Evolutionary conservation across 306 rosid genomes (phyloP), one percentile per base, ranked within the genome.

Genomic region (Quercus mongolica): DNA sequence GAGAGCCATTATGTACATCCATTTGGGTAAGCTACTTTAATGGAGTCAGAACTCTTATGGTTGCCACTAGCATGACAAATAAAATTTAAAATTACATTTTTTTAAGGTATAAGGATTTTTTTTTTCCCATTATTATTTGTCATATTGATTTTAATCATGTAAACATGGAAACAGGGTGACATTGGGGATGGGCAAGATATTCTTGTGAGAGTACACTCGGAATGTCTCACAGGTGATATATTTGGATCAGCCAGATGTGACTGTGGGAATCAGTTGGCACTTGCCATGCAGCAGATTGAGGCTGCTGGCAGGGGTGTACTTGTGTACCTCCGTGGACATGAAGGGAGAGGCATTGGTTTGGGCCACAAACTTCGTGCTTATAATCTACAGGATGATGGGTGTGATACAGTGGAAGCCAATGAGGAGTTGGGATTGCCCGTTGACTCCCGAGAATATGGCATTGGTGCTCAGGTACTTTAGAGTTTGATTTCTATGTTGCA

Each of bases 141-240:
- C 63, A 33, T 69, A 54, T n/a, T 73, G 76, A 54, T 83, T 73
- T 72, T 65, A 67, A 63, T 65, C 21, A 18, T 56, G 44, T 65
- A 69, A 49, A 61, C 28, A 26, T 15, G 75, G 54, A 33, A 81
- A 78, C 88, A 95, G 99, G 99, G 99, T 79, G 97, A 95, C 26
- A 88, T 95, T 59, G 96, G 91, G 38, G 98, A 95, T 44, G 99
- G 99, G 57, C 84, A 90, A 78, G 92, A 95, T 72, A 79, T 95
- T 73, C 94, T 95, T 52, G 99, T 95, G 75, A 92, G 99, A 67
- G 99, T 95, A 41, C 99, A 95, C 85, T 93, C 99, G 0, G 99
- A 95, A 76, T 95, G 99, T 75, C 92, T 95, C 44, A 95, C 99
- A 2, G 99, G 99, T n/a, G 99, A 95, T 78, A 93, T 95, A 85